Conservation (phyloP, 2,329 filamentous ascomycete genomes). For the Immersiporthe knoxdaviesiana region DNA sequence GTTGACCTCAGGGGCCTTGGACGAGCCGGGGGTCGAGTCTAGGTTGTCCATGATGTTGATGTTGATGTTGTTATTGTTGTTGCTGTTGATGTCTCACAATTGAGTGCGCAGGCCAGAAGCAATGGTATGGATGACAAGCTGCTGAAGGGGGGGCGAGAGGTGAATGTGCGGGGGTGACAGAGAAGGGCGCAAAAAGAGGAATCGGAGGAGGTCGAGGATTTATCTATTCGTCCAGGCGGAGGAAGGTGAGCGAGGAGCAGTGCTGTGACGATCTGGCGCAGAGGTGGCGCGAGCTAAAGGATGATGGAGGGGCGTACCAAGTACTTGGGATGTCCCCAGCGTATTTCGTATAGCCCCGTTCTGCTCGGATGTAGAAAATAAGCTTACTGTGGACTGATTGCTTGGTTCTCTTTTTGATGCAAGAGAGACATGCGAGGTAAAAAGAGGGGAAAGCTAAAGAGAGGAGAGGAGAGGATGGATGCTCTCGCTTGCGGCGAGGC, state of each 20-base stretch:
- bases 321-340: neutral
- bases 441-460: neutral
- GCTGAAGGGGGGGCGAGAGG: neutral
- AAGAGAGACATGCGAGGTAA: neutral
- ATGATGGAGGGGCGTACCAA: neutral
- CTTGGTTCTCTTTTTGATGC: neutral
- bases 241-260: neutral
- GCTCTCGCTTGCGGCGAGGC: conserved; percentile 11
- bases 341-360: neutral
- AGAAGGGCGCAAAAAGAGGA: no score
- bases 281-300: conserved; percentile 5
- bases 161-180: neutral
- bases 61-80: conserved; percentile 18
- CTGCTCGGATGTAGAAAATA: neutral
- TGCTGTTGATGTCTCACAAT: neutral
- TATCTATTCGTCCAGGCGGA: neutral
- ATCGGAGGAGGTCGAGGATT: neutral
- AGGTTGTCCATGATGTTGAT: conserved; percentile 15
- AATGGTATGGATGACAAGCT: neutral
- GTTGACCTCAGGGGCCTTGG: conserved; percentile 34
- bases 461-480: neutral
- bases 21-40: conserved; percentile 19
- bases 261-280: conserved; percentile 10
- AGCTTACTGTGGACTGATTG: conserved; percentile 8
- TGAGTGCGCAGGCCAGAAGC: no score